Percentiles rank a stretch among this genome's conserved stretches.
phyloP scores from a whole-genome alignment of 306 rosid species.

The Luffa acutangula region DNA sequence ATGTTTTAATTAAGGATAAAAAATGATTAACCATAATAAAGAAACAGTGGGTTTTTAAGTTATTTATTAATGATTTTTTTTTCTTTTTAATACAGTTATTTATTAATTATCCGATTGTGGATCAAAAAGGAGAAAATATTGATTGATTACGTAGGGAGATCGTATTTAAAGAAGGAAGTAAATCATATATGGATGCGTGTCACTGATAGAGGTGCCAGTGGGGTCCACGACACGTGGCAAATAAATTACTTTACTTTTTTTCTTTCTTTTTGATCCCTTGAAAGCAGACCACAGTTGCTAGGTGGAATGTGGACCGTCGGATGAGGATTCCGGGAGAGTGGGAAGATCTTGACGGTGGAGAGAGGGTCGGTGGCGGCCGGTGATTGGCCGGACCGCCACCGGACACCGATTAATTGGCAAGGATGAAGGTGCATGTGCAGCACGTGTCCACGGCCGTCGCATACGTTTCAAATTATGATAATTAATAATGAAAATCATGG shows the following conservation, averaged over 20 bases:
- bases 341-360: neutral
- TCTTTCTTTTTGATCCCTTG: neutral
- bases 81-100: too few relatives aligned
- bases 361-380: neutral
- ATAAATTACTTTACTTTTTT: neutral
- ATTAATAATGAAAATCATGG: neutral
- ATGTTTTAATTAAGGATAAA: neutral
- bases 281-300: neutral
- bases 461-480: neutral
- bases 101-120: neutral
- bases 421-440: conserved; percentile 20
- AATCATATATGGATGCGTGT: conserved; percentile 10
- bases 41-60: neutral
- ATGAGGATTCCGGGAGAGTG: neutral
- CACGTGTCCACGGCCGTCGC: conserved; percentile 17
- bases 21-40: neutral
- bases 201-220: neutral
- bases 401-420: neutral
- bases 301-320: neutral
- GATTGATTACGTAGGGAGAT: neutral
- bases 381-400: neutral
- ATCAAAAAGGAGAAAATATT: neutral
- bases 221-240: conserved; percentile 6
- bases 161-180: neutral
- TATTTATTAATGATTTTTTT: neutral